Base-by-base conservation (phyloP, 169 alveolate species). In the Plasmodium yoelii region DNA sequence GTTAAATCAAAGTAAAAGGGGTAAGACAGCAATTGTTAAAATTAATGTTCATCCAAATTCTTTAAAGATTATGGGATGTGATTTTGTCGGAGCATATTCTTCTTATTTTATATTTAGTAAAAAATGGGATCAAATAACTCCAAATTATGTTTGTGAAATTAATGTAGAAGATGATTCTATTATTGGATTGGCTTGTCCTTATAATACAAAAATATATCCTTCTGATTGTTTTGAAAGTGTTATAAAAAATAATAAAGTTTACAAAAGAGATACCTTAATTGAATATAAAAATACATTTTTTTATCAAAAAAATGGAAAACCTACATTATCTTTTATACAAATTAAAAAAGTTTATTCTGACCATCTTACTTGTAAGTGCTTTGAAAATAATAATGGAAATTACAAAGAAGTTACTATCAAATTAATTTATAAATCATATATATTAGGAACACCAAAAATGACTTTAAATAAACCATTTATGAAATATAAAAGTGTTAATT, bases 171-270 rank as follows among this genome's bases (percentile, higher is more conserved):
- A 82, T 56, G 90, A 82, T 44, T 22, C 72, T n/a, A 42, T 82
- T 6, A 26, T 82, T 0, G 90, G 90, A n/a, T 1, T 82, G 8
- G 90, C 90, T 2, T 82, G 90, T 19, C 90, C 90, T 34, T 18
- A 47, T 19, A 24, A 67, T 22, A 68, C 90, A 22, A 82, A 65
- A 46, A 10, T 82, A 15, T 64, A 67, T 34, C 90, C 90, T n/a
- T 57, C 80, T 28, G 84, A 82, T 67, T 82, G 90, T 15, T 82
- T 82, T 24, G 73, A 82, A 18, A 82, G 49, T 53, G 84, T 82
- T 9, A 65, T 82, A 10, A 56, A 67, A 39, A 42, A 82, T 34
- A 26, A 68, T 9, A 51, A 64, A 28, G 46, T 68, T 10, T 49
- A 53, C 19, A 82, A 82, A 42, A 57, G 56, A 18, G 56, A 82